These are phyloP conservation scores for Zoysia matrella DNA, from an alignment of 202 grass and related monocot species.

Conservation along the genomic window DNA sequence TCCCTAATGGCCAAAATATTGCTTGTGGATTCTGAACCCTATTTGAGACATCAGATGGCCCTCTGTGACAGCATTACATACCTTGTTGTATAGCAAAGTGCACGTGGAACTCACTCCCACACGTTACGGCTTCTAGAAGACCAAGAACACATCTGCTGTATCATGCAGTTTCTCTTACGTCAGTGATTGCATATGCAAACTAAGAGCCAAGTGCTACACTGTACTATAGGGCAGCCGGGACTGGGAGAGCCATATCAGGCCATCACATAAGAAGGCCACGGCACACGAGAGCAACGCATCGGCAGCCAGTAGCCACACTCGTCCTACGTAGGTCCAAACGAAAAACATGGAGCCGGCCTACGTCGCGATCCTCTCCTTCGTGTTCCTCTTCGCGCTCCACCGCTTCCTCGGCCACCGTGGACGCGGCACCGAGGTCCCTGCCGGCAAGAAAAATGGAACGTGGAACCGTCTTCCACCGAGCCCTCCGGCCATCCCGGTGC, in stretches of 20 bases:
- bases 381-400: constrained; percentile 28
- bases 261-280: neutral
- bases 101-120: neutral
- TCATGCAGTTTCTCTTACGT: neutral
- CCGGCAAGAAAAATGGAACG: neutral
- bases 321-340: neutral
- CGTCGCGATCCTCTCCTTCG: constrained; percentile 2
- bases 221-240: too few species aligned
- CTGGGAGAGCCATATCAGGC: neutral
- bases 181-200: neutral
- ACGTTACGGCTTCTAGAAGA: constrained; percentile 11
- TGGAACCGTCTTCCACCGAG: constrained; percentile 28
- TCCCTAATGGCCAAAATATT: neutral
- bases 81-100: neutral
- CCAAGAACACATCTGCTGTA: neutral
- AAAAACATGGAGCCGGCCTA: constrained; percentile 25
- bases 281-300: neutral
- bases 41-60: neutral
- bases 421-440: neutral
- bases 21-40: neutral
- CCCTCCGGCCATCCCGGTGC: constrained; percentile 46
- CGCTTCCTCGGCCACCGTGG: neutral
- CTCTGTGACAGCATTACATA: neutral
- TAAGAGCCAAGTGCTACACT: neutral
- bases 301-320: too few species aligned